Base-by-base conservation (phyloP, 1,139 yeast genomes). In the Yamadazyma diospyri region DNA sequence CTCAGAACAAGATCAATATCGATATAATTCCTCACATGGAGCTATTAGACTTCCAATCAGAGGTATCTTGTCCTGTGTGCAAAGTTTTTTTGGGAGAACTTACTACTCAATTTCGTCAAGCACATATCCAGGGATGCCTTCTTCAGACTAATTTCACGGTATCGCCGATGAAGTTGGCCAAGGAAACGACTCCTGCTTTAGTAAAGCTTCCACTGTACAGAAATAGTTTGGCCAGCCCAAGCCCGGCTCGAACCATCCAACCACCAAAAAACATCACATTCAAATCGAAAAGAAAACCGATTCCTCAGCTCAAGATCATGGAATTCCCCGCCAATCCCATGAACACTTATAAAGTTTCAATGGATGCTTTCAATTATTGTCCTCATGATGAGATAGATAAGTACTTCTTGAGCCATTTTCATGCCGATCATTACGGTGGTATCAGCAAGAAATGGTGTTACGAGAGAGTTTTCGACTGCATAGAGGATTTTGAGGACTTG, bases 391-490 rank as follows among this genome's bases (percentile, higher is more conserved):
- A 52, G 4, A 72, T 81, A 7, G 42, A 53, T 8, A 64, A 69
- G 30, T 82, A 81, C 54, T 74, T 82, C 38, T 57, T 83, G 23
- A 73, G 89, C 1, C 98, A 92, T 60, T 89, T 85, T 58, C 98
- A 92, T 55, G 67, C 94, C 0, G 98, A 92, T 53, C 98, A 92
- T 53, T 92, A 92, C 51, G 88, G 87, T 3, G 97, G 97, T 0
- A 59, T 92, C 14, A 63, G 80, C 3, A 83, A 83, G 47, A 68
- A 72, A 23, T 92, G 97, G 97, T 60, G 72, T 38, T 58, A 59
- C 29, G 69, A 68, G 39, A 43, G 72, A 20, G 58, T 65, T 2
- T 61, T 67, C 36, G 57, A 53, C 4, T 51, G 51, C 12, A 51
- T 51, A 13, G 51, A 47, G 23, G 61, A 61, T 30, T 56, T 51